Conservation (phyloP, 225 moss, liverwort and hornwort species). For the Bryoerythrophyllum caledonicum region DNA sequence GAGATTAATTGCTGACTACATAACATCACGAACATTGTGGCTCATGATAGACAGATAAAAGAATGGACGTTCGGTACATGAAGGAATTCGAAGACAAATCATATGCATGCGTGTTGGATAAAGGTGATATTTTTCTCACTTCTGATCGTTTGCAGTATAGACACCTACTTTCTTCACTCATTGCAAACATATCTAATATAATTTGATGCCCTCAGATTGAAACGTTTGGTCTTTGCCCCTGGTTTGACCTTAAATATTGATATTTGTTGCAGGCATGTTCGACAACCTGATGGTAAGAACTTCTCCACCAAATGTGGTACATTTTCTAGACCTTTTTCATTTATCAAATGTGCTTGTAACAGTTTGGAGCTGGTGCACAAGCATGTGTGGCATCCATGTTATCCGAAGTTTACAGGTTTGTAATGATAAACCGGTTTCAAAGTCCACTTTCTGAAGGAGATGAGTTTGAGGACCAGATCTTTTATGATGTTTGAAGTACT, state of each 20-base stretch:
- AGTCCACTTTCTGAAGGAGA: neutral
- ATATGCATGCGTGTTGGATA: slow-evolving; percentile 63
- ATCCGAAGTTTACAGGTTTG: slow-evolving; percentile 75
- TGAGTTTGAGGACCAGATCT: neutral
- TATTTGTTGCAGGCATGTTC: slow-evolving; percentile 52
- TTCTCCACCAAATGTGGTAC: neutral
- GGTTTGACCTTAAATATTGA: neutral
- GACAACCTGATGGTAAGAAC: slow-evolving; percentile 57
- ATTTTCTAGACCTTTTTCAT: neutral
- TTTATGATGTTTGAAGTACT: neutral
- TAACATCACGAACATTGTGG: neutral
- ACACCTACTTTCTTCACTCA: no score
- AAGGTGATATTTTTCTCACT: slow-evolving; percentile 47
- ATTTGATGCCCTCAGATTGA: neutral
- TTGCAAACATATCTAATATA: no score
- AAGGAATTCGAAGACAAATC: slow-evolving; percentile 56
- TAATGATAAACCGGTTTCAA: neutral
- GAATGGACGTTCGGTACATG: slow-evolving; percentile 76
- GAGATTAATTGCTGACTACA: no score
- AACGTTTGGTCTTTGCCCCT: neutral
- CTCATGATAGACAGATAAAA: slow-evolving; percentile 34
- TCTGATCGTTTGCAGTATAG: neutral
- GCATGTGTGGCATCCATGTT: slow-evolving; percentile 65
- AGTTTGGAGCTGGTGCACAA: slow-evolving; percentile 76
- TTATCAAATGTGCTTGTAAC: no score